These are phyloP conservation scores for Taxawa tesnikishii DNA, from an alignment of 2,329 filamentous ascomycete genomes.

Conservation along the genomic window DNA sequence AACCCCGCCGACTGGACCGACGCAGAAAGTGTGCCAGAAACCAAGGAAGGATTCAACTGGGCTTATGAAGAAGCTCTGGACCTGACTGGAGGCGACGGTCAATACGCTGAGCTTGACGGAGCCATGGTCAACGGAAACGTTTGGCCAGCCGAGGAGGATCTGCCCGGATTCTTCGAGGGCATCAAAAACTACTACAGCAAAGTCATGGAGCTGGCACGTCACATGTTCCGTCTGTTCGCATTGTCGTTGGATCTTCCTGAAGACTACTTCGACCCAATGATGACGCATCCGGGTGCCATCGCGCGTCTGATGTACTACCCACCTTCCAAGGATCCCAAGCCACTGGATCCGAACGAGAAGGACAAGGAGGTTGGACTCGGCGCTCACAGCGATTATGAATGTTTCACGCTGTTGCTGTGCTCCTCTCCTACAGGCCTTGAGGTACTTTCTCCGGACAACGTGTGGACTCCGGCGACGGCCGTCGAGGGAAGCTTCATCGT, in stretches of 20 bases:
- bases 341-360: slow-evolving; percentile 7
- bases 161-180: slow-evolving; percentile 24
- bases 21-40: slow-evolving; percentile 18
- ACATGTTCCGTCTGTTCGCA: slow-evolving; percentile 27
- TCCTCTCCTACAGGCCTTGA: slow-evolving; percentile 28
- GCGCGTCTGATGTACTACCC: slow-evolving; percentile 32
- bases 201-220: slow-evolving; percentile 24
- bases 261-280: slow-evolving; percentile 25
- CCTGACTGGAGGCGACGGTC: slow-evolving; percentile 26
- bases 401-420: slow-evolving; percentile 32
- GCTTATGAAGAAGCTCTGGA: slow-evolving; percentile 29
- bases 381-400: slow-evolving; percentile 33
- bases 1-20: slow-evolving; percentile 21
- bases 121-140: slow-evolving; percentile 12
- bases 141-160: slow-evolving; percentile 15
- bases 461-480: slow-evolving; percentile 31
- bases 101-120: slow-evolving; percentile 29
- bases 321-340: slow-evolving; percentile 6
- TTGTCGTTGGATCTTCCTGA: slow-evolving; percentile 28
- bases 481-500: slow-evolving; percentile 33
- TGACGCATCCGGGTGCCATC: slow-evolving; percentile 22
- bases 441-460: slow-evolving; percentile 24
- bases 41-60: slow-evolving; percentile 18
- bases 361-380: slow-evolving; percentile 25
- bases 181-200: slow-evolving; percentile 20